phyloP scores from a whole-genome alignment of 306 rosid species.

The Vigna mungo region DNA sequence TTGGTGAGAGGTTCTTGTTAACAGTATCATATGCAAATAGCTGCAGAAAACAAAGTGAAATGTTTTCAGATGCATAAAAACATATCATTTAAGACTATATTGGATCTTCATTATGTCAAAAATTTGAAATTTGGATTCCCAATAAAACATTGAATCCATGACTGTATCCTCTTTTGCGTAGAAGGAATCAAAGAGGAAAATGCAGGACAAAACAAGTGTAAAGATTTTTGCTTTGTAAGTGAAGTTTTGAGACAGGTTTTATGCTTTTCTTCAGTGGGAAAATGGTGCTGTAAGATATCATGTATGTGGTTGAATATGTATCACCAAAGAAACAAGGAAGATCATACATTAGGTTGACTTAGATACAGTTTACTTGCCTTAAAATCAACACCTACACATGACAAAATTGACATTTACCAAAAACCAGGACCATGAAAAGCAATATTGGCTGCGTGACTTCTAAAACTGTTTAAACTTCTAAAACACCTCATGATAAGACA shows the following conservation, averaged over 20 bases:
- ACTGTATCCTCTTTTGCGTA: background rate
- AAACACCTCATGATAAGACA: background rate
- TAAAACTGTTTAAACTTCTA: slow-evolving; percentile 17
- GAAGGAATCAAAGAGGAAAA: background rate
- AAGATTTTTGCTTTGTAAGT: background rate
- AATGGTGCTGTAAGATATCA: slow-evolving; percentile 14
- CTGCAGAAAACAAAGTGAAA: slow-evolving; percentile 59
- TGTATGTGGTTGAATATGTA: slow-evolving; percentile 11
- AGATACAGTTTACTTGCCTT: slow-evolving; percentile 1
- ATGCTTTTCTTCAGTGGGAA: slow-evolving; percentile 7
- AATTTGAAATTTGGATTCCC: slow-evolving; percentile 7
- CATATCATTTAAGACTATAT: background rate
- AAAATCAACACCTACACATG: background rate
- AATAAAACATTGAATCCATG: slow-evolving; percentile 1
- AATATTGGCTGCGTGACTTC: background rate
- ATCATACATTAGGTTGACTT: background rate
- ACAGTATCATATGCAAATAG: slow-evolving; percentile 92
- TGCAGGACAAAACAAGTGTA: background rate
- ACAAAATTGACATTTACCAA: background rate
- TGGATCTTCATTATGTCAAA: slow-evolving; percentile 6
- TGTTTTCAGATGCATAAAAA: slow-evolving; percentile 32
- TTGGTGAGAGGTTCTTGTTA: slow-evolving; percentile 75
- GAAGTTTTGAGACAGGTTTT: background rate
- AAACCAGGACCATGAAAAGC: slow-evolving; percentile 10
- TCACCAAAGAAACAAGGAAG: slow-evolving; percentile 24